Percentiles rank a stretch among this genome's conserved stretches.
phyloP scores from a whole-genome alignment of 2,329 filamentous ascomycete genomes.

The Neofusicoccum sp. region DNA sequence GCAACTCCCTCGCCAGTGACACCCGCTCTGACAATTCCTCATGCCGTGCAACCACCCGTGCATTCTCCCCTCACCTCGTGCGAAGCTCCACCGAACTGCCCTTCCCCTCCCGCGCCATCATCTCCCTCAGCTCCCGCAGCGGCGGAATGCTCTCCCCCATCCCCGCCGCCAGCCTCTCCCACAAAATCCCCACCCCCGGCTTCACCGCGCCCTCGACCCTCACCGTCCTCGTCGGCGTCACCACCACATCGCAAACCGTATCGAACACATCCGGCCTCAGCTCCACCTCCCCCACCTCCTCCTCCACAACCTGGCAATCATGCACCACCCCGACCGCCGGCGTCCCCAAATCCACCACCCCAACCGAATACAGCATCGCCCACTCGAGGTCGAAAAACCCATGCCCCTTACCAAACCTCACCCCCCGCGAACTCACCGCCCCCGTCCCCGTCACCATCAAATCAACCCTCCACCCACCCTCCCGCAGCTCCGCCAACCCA shows the following conservation, averaged over 20 bases:
- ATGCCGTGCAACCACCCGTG: neutral
- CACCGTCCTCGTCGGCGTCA: constrained; percentile 40
- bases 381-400: constrained; percentile 50
- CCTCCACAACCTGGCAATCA: constrained; percentile 46
- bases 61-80: neutral
- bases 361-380: constrained; percentile 42
- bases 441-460: constrained; percentile 46
- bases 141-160: constrained; percentile 44
- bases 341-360: constrained; percentile 31
- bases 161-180: constrained; percentile 39
- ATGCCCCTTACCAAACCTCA: constrained; percentile 46
- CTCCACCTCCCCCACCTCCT: constrained; percentile 30
- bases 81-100: constrained; percentile 34
- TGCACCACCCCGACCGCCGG: constrained; percentile 43
- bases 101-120: constrained; percentile 33
- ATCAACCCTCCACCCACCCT: constrained; percentile 32
- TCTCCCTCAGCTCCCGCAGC: constrained; percentile 39
- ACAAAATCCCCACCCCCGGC: constrained; percentile 42
- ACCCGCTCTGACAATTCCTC: neutral
- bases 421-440: constrained; percentile 43
- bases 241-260: constrained; percentile 46
- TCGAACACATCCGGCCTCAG: constrained; percentile 40
- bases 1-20: too few relatives aligned
- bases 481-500: constrained; percentile 40
- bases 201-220: constrained; percentile 35